These are phyloP conservation scores for Pleurotus ostreatus DNA, from an alignment of 768 basidiomycete genomes.

Conservation along the genomic window DNA sequence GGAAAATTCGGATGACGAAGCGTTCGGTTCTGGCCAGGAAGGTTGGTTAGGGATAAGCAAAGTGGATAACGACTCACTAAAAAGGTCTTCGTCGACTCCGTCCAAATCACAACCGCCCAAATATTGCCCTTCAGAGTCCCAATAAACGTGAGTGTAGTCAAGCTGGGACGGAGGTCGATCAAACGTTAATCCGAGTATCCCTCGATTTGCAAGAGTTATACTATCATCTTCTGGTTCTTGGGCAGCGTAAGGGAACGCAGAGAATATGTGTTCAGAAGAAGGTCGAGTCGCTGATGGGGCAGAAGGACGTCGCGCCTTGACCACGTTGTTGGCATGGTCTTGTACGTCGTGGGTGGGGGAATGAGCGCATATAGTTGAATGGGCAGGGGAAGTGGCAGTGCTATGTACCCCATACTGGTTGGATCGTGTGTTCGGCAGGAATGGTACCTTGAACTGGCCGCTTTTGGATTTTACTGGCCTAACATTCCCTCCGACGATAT, in stretches of 20 bases:
- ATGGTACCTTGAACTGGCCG: slow-evolving; percentile 1
- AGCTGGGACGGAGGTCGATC: slow-evolving; percentile 4
- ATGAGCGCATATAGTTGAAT: slow-evolving; percentile 6
- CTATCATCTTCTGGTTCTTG: neutral
- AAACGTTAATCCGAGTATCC: neutral
- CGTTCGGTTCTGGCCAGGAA: neutral
- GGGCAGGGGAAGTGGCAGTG: slow-evolving; percentile 1
- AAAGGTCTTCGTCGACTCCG: neutral
- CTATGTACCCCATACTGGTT: neutral
- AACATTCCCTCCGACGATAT: neutral
- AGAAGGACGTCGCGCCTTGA: neutral
- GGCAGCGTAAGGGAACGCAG: too few species aligned
- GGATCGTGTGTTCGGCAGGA: neutral
- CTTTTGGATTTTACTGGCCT: neutral
- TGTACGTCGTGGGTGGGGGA: neutral
- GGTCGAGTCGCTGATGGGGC: slow-evolving; percentile 5
- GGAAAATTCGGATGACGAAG: neutral
- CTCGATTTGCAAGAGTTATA: neutral
- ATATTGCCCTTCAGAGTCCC: neutral
- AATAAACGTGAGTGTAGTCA: slow-evolving; percentile 5
- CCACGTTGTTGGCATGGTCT: neutral
- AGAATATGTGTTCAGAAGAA: neutral
- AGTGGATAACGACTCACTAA: neutral
- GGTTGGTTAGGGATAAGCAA: neutral
- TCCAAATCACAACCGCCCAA: neutral